phyloP scores from a whole-genome alignment of 1,284 basidiomycete species.

The Athelia sp. region DNA sequence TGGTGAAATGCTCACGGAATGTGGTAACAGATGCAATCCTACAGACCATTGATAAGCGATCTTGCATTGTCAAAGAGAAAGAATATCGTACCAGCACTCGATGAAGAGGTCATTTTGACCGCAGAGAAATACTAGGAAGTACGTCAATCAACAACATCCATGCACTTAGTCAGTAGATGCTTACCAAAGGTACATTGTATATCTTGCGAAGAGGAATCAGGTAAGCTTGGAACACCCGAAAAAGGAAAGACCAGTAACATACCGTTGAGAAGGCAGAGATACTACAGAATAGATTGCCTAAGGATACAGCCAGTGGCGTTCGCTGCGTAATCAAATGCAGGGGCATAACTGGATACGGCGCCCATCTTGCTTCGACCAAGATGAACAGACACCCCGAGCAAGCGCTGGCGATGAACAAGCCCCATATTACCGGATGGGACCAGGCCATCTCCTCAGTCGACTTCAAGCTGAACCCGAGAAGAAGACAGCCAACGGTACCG shows the following conservation, averaged over 20 bases:
- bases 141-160: no score
- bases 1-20: conserved; percentile 56
- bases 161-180: no score
- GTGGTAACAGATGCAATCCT: conserved; percentile 82
- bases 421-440: conserved; percentile 65
- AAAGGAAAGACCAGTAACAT: conserved; percentile 25
- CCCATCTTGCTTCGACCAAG: conserved; percentile 67
- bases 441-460: conserved; percentile 78
- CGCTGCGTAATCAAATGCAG: conserved; percentile 68
- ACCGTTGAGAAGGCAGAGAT: conserved; percentile 79
- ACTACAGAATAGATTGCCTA: conserved; percentile 76
- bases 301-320: conserved; percentile 75
- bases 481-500: conserved; percentile 63
- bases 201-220: conserved; percentile 45
- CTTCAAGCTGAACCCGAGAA: conserved; percentile 77
- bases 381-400: conserved; percentile 59
- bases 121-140: conserved; percentile 75
- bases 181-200: conserved; percentile 79
- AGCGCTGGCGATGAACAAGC: conserved; percentile 54
- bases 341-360: conserved; percentile 83
- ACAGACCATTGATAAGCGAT: conserved; percentile 11
- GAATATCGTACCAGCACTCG: conserved; percentile 55
- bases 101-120: conserved; percentile 71
- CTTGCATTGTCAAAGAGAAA: conserved; percentile 6
- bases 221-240: conserved; percentile 5